Base-by-base conservation (phyloP, 768 basidiomycete species). In the Tremella yokohamensis region DNA sequence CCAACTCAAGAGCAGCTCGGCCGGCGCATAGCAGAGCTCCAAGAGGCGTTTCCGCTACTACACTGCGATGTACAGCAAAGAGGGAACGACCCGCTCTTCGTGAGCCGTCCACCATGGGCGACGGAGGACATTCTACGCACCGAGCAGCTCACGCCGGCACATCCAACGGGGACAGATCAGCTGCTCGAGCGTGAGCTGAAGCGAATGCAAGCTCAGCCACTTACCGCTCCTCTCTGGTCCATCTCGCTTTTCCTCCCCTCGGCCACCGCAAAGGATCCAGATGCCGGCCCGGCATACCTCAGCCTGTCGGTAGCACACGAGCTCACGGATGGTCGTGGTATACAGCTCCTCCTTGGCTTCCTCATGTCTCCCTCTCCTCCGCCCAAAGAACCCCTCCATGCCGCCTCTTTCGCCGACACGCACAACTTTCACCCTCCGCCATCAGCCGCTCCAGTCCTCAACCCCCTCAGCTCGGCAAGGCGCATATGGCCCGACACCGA, bases 31-130 rank as follows among this genome's bases (percentile, higher is more conserved):
- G 22, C 38, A 29, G 54, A 59, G 18, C 56, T 63, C 11, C 62
- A 63, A 45, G 29, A 56, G 8, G 57, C 56, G 19, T 63, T 63
- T 37, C 48, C 53, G 6, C 58, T 60, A 1, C 54, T 63, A 9
- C 25, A 50, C 24, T 19, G 48, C 22, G 20, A 9, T 12, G 12
- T 63, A 8, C 18, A 29, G 26, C 29, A 34, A 34, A 34, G 29
- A 34, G 29, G 29, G 29, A 11, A 34, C 29, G 62, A 60, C n/a
- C 62, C 62, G 12, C 49, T 29, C 42, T 63, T 50, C 51, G 18
- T 56, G 25, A 44, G 55, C n/a, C 18, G 54, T 6, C 1, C 38
- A 12, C 29, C 18, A 12, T 54, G 56, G 40, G 24, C 20, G 2
- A 19, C 49, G 16, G 49, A 52, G 2, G 34, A 54, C 11, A 16